Evolutionary conservation across 2,329 filamentous ascomycete genomes (phyloP).

Genomic region (Chaetomium strumarium): DNA sequence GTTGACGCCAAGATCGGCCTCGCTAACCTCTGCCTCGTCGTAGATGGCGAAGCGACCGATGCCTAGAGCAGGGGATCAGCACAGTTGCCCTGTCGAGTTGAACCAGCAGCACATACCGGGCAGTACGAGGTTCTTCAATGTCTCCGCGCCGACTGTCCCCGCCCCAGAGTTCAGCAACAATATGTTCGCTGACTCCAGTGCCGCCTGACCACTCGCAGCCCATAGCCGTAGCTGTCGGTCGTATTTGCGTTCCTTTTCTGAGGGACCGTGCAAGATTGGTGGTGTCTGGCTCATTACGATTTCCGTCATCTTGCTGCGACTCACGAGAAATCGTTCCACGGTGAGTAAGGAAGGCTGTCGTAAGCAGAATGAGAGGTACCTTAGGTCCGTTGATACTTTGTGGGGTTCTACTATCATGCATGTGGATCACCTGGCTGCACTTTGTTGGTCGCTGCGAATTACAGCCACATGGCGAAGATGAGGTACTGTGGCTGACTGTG

Average conservation of each 20-base stretch:
- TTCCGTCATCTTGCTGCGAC: conserved; percentile 37
- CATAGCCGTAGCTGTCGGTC: conserved; percentile 92
- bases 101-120: conserved; percentile 49
- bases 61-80: conserved; percentile 41
- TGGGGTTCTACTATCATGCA: no score
- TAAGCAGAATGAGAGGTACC: background rate
- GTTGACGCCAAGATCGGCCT: conserved; percentile 86
- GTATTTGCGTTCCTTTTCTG: conserved; percentile 70
- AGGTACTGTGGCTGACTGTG: no score
- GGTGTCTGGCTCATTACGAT: conserved; percentile 40
- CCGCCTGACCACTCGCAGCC: conserved; percentile 87
- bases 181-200: conserved; percentile 86
- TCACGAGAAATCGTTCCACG: background rate
- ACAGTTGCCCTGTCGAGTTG: background rate
- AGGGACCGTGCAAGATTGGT: conserved; percentile 47
- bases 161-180: conserved; percentile 80
- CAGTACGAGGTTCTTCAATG: conserved; percentile 93
- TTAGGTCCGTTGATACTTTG: no score
- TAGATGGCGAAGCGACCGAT: conserved; percentile 89
- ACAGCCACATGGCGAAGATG: no score
- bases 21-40: conserved; percentile 69
- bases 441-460: no score
- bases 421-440: no score
- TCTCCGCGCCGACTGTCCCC: conserved; percentile 84
- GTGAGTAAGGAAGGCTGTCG: background rate